phyloP scores from a whole-genome alignment of 2,329 filamentous ascomycete species.

The Xylariaceae sp. region DNA sequence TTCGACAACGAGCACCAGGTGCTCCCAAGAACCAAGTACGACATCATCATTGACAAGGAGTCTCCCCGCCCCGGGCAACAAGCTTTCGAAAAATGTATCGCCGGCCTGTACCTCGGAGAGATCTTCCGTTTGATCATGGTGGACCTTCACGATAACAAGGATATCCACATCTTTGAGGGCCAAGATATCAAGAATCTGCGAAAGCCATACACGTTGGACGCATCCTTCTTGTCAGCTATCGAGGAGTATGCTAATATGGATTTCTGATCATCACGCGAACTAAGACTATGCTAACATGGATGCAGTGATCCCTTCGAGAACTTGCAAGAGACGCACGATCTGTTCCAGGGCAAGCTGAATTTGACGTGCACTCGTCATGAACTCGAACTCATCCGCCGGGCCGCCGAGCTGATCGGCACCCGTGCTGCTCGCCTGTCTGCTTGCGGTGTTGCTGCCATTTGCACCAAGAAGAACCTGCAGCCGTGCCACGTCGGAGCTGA shows the following conservation, averaged over 20 bases:
- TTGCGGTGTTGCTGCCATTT: conserved; percentile 93
- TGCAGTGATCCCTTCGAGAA: conserved; percentile 88
- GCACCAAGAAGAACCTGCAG: conserved; percentile 89
- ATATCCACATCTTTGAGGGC: conserved; percentile 71
- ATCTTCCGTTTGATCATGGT: conserved; percentile 86
- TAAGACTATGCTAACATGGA: conserved; percentile 19
- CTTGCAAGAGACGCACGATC: conserved; percentile 78
- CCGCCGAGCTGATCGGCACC: conserved; percentile 91
- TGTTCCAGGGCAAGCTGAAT: conserved; percentile 72
- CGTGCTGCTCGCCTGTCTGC: conserved; percentile 89
- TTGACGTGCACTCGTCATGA: conserved; percentile 71
- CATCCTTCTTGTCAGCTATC: conserved; percentile 88
- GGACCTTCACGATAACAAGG: conserved; percentile 76
- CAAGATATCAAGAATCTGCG: conserved; percentile 78
- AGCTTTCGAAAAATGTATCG: conserved; percentile 97
- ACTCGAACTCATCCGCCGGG: conserved; percentile 81
- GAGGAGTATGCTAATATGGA: conserved; percentile 63
- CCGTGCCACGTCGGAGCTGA: conserved; percentile 93
- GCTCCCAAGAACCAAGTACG: conserved; percentile 80
- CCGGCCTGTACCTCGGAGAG: conserved; percentile 89
- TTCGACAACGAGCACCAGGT: conserved; percentile 93
- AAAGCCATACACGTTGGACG: conserved; percentile 84
- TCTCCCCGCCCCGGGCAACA: conserved; percentile 92
- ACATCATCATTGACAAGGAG: conserved; percentile 82
- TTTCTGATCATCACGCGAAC: background rate